Conservation (phyloP, 768 basidiomycete genomes). For the Phylloporus sp. region DNA sequence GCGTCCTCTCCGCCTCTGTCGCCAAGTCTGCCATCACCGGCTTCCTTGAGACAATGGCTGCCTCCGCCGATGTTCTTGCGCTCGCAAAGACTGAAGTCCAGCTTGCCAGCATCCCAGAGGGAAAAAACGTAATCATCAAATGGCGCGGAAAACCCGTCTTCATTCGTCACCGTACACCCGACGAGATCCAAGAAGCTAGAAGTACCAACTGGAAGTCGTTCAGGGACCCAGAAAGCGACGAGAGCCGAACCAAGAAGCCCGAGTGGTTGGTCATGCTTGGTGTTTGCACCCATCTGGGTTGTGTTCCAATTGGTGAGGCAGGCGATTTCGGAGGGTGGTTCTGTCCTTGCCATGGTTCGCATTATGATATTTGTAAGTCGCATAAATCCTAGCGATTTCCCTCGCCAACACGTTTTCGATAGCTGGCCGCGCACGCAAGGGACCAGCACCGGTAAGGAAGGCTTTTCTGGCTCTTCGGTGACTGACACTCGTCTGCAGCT, state of each 20-base stretch:
- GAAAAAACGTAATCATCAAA: conserved; percentile 95
- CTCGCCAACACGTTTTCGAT: conserved; percentile 13
- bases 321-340: conserved; percentile 99
- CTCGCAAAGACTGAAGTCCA: conserved; percentile 98
- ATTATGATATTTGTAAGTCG: conserved; percentile 88
- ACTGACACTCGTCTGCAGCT: conserved; percentile 42
- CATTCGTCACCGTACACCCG: conserved; percentile 90
- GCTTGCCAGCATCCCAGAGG: conserved; percentile 85
- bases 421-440: conserved; percentile 94
- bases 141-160: conserved; percentile 99
- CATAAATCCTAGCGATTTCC: neutral
- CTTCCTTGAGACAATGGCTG: conserved; percentile 93
- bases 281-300: conserved; percentile 96
- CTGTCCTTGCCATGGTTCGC: conserved; percentile 99
- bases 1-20: conserved; percentile 88
- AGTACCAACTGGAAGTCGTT: conserved; percentile 76
- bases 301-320: conserved; percentile 96
- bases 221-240: conserved; percentile 90
- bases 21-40: conserved; percentile 93
- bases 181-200: conserved; percentile 93
- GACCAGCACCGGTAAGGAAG: conserved; percentile 83
- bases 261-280: conserved; percentile 95
- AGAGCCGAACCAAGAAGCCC: conserved; percentile 84
- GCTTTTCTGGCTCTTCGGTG: neutral
- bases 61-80: conserved; percentile 96